phyloP scores from a whole-genome alignment of 2,329 filamentous ascomycete genomes.

The Trichoderma cornu-damae region DNA sequence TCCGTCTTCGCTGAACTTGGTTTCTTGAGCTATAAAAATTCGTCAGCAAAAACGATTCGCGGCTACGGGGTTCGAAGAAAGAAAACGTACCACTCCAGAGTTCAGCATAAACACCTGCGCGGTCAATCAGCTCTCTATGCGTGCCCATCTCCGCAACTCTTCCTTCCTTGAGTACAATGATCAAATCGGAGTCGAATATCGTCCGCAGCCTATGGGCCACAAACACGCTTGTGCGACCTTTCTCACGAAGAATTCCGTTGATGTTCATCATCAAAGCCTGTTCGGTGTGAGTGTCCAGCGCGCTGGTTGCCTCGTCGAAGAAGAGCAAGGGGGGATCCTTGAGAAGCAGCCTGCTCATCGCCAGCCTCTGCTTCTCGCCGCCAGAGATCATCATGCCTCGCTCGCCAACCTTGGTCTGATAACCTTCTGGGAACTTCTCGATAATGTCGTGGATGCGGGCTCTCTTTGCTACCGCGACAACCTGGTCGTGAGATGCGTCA shows the following conservation, averaged over 20 bases:
- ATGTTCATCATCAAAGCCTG: slow-evolving; percentile 87
- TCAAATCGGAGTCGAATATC: slow-evolving; percentile 88
- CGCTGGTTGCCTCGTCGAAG: slow-evolving; percentile 92
- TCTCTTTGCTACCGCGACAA: slow-evolving; percentile 71
- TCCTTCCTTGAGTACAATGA: slow-evolving; percentile 83
- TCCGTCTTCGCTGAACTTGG: slow-evolving; percentile 48
- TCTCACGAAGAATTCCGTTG: slow-evolving; percentile 85
- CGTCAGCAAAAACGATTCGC: slow-evolving; percentile 1
- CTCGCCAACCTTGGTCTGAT: slow-evolving; percentile 87
- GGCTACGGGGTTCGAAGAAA: background rate
- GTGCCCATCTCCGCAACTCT: slow-evolving; percentile 84
- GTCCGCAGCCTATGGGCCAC: slow-evolving; percentile 89
- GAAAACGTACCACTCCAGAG: slow-evolving; percentile 72
- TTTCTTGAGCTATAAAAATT: slow-evolving; percentile 53
- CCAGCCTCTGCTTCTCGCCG: slow-evolving; percentile 87
- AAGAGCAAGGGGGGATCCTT: slow-evolving; percentile 89
- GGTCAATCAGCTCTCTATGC: slow-evolving; percentile 76
- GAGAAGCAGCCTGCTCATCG: slow-evolving; percentile 74
- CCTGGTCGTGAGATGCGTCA: slow-evolving; percentile 65
- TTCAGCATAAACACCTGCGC: slow-evolving; percentile 75
- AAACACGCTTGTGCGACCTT: slow-evolving; percentile 85
- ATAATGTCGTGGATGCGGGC: slow-evolving; percentile 84
- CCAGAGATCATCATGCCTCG: slow-evolving; percentile 95
- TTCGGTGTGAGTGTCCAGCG: slow-evolving; percentile 89
- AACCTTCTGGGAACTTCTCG: slow-evolving; percentile 74